Evolutionary conservation across 2,329 filamentous ascomycete species (phyloP).

Genomic region (Aureobasidium sp.): DNA sequence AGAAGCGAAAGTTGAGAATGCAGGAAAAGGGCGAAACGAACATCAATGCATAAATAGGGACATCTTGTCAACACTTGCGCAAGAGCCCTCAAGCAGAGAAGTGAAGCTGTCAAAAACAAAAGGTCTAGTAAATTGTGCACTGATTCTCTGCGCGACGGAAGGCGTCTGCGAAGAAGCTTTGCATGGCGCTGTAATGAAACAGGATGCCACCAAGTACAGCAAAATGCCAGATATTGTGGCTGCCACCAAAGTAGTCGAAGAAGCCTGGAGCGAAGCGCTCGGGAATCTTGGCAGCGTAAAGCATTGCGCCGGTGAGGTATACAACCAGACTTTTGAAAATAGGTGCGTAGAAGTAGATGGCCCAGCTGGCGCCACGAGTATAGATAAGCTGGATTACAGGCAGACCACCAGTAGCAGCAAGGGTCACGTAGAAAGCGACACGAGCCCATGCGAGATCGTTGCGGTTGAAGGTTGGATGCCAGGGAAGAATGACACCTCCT

Average conservation of each 20-base stretch:
- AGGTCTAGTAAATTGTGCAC: conserved; percentile 25
- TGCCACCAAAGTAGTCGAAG: conserved; percentile 92
- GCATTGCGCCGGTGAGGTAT: conserved; percentile 73
- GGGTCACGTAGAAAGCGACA: conserved; percentile 82
- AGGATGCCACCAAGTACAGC: conserved; percentile 91
- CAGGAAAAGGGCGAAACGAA: neutral
- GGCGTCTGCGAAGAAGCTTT: conserved; percentile 72
- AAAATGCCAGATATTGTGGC: conserved; percentile 96
- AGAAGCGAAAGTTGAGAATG: neutral
- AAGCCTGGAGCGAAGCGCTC: conserved; percentile 88
- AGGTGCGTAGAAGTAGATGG: conserved; percentile 82
- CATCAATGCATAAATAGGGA: neutral
- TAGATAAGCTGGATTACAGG: conserved; percentile 77
- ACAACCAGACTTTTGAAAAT: conserved; percentile 80
- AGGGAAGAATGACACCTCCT: conserved; percentile 84
- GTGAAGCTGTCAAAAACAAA: neutral
- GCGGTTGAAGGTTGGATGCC: conserved; percentile 93
- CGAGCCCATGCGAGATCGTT: conserved; percentile 87
- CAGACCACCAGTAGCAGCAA: conserved; percentile 81
- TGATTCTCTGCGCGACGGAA: conserved; percentile 29
- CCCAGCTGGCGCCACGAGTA: conserved; percentile 71
- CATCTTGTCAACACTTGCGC: conserved; percentile 20
- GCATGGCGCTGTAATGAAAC: conserved; percentile 97
- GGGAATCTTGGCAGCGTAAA: conserved; percentile 88
- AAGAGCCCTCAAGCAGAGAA: neutral